Evolutionary conservation across 2,329 filamentous ascomycete species (phyloP), one percentile per base, ranked within the genome.

Genomic region (Monilinia polystroma): DNA sequence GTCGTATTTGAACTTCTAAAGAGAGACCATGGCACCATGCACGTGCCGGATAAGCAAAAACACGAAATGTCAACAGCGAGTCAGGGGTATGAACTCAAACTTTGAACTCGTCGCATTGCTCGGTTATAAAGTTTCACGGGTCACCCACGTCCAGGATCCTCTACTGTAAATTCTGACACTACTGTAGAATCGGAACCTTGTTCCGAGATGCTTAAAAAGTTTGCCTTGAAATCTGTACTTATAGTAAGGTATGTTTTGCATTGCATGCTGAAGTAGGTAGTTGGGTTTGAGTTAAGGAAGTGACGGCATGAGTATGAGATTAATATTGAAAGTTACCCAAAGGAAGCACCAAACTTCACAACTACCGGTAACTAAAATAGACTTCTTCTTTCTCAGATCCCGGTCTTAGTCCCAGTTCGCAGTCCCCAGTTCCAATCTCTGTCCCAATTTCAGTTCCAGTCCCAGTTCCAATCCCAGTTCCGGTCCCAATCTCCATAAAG

Each of bases 171-270:
- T 59, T 59, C 23, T 59, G 41, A 59, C 23, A 54, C 47, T 43
- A 29, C 29, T 29, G 29, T 29, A 52, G 62, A 43, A 43, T 64
- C 62, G 62, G 52, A 45, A 64, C 26, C 20, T 23, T 32, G 26
- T 45, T 32, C 62, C 52, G 51, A 64, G 26, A 64, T 51, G 52
- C 32, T 45, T 35, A 47, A 56, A 32, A 18, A 45, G 12, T 43
- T 64, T 64, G 26, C 38, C 11, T 35, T 64, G 47, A 12, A 49
- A 49, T 38, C 20, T 35, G 29, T 38, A 26, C 32, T 35, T 35
- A 35, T 20, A n/a, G 29, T 49, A 59, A 14, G 18, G 29, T 29
- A 55, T 60, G 57, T 49, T 60, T 60, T 60, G 57, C 57, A 60
- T 60, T 49, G 57, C 43, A 60, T 43, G 12, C 41, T 43, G 12